Evolutionary conservation across 768 basidiomycete species (phyloP).

Genomic region (Suillus decipiens): DNA sequence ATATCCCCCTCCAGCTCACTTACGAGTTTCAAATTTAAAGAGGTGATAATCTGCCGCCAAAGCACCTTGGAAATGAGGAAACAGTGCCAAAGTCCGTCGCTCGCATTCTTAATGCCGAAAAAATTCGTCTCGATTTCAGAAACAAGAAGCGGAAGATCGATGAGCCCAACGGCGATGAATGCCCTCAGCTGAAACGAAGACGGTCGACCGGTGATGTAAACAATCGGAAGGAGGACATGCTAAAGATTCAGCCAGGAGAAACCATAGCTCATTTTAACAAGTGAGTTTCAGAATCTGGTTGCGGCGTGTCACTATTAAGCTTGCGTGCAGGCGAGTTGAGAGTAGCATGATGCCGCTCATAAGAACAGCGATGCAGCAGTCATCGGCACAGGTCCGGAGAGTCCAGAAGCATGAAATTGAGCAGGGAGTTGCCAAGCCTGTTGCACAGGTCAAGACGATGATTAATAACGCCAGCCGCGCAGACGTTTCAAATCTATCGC

Average conservation of each 20-base stretch:
- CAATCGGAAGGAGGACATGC: conserved; percentile 19
- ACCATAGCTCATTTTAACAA: conserved; percentile 76
- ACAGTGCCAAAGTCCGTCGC: conserved; percentile 67
- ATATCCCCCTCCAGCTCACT: conserved; percentile 1
- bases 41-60: conserved; percentile 52
- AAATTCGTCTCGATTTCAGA: conserved; percentile 57
- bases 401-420: conserved; percentile 38
- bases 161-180: conserved; percentile 33
- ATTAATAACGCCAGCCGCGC: conserved; percentile 14
- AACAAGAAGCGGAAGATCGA: conserved; percentile 43
- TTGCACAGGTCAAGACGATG: conserved; percentile 19
- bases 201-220: conserved; percentile 22
- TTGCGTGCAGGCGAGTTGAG: conserved; percentile 63
- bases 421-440: conserved; percentile 20
- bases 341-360: conserved; percentile 67
- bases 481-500: conserved; percentile 18
- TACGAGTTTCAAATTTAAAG: conserved; percentile 32
- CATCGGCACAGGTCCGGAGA: conserved; percentile 52
- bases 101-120: conserved; percentile 64
- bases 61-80: conserved; percentile 50
- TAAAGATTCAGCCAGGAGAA: conserved; percentile 65
- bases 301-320: conserved; percentile 15
- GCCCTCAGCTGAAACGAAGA: conserved; percentile 29
- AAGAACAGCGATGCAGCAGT: conserved; percentile 58
- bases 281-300: conserved; percentile 39